Base-by-base conservation (phyloP, 441 rosid species). In the Mallotus repandus region DNA sequence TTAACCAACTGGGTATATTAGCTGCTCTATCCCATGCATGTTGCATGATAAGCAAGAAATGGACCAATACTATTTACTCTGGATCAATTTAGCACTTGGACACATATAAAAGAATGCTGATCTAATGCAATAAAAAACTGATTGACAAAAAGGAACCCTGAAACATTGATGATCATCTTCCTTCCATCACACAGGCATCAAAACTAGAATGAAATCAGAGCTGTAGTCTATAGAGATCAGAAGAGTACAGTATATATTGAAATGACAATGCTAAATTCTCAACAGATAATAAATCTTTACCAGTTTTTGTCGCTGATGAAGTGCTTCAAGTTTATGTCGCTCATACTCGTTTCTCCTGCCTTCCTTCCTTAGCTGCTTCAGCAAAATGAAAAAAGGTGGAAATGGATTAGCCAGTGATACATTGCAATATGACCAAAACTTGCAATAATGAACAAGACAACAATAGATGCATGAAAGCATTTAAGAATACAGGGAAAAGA, bases 221-320 rank as follows among this genome's bases (percentile, higher is more conserved):
- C 21, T 25, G 16, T 7, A 18, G 22, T 48, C 45, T 22, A 58
- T 2, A 48, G 22, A 45, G 35, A 53, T 57, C 16, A 18, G 14
- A 53, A 12, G 43, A 25, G 9, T 21, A 14, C 50, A 21, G 5
- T 13, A 25, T 14, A 5, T 12, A 54, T n/a, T 43, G 15, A 10
- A 18, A 59, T 21, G 21, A 43, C 19, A 49, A 38, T 49, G 46
- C 19, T 68, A 58, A n/a, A n/a, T 19, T 14, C 69, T 60, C 71
- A 57, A 11, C 75, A 68, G 15, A 25, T 22, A 3, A 12, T 15
- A 46, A 10, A 29, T 18, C 12, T 61, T 49, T 61, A 96, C 98
- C 99, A 91, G 74, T 86, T 91, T 96, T 87, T 96, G 99, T 32
- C 99, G 93, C 79, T 96, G 98, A 79, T 96, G 92, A 67, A 93